These are phyloP conservation scores for Alternaria sp. DNA, from an alignment of 2,329 filamentous ascomycete species.

Conservation along the genomic window DNA sequence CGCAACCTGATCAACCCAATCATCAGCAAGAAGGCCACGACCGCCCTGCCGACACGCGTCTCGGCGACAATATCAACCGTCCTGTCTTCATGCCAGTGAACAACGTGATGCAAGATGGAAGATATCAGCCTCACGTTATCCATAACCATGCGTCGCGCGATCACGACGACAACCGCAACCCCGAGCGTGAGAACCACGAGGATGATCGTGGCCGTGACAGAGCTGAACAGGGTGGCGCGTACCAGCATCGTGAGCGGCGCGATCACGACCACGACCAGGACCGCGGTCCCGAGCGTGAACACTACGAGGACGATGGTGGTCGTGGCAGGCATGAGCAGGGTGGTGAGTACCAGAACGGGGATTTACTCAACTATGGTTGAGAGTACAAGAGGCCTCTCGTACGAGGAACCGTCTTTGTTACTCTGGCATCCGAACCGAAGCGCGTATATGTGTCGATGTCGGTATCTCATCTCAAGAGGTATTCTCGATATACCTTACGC, in stretches of 20 bases:
- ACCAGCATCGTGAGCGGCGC: background rate
- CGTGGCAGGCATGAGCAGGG: background rate
- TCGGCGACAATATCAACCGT: no score
- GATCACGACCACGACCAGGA: background rate
- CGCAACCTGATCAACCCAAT: no score
- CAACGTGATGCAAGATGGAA: no score
- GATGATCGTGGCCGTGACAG: background rate
- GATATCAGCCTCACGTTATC: no score
- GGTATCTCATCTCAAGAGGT: background rate
- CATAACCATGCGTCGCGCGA: background rate
- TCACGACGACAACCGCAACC: background rate
- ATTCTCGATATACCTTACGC: background rate
- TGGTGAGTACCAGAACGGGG: background rate
- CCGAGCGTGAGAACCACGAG: background rate
- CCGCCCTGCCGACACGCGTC: no score
- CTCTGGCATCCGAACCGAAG: background rate
- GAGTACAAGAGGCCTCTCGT: background rate
- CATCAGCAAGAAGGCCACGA: no score
- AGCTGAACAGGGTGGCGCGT: background rate
- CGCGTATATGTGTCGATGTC: background rate
- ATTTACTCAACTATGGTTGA: background rate
- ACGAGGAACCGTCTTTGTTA: background rate
- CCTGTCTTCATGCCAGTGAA: no score
- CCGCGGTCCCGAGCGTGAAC: background rate
- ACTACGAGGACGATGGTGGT: background rate